Conservation (phyloP, 805 yeast species). For the Saturnispora mendoncae region DNA sequence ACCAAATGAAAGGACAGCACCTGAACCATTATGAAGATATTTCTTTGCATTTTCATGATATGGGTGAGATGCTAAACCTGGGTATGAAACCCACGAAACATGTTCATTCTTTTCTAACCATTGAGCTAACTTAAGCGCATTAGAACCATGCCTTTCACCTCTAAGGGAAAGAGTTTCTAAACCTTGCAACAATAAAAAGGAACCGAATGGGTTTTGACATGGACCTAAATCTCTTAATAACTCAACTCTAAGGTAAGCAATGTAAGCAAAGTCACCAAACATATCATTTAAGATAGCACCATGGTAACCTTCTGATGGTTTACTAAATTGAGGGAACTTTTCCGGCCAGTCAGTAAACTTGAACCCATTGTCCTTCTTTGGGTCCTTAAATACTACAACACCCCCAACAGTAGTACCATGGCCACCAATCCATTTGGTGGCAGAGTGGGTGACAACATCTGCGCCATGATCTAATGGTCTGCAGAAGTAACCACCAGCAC, state of each 20-base stretch:
- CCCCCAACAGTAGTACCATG: constrained; percentile 96
- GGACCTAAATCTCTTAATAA: constrained; percentile 90
- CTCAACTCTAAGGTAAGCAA: constrained; percentile 74
- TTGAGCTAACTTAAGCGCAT: constrained; percentile 73
- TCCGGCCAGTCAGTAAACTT: constrained; percentile 82
- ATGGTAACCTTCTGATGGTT: constrained; percentile 91
- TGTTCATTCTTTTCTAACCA: constrained; percentile 58
- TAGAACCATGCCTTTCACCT: constrained; percentile 83
- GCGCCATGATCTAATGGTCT: constrained; percentile 86
- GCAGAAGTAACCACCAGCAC: constrained; percentile 88
- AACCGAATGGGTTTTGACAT: constrained; percentile 75
- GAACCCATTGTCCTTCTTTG: constrained; percentile 75
- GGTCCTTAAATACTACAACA: constrained; percentile 46
- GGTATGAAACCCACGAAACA: constrained; percentile 86
- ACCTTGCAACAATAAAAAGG: constrained; percentile 84
- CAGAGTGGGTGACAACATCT: constrained; percentile 87
- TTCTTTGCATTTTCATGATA: constrained; percentile 78
- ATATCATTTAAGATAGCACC: constrained; percentile 78
- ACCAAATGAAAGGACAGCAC: constrained; percentile 85
- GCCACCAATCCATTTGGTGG: constrained; percentile 97
- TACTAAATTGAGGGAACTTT: constrained; percentile 82
- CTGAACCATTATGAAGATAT: constrained; percentile 71
- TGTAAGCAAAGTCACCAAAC: constrained; percentile 71
- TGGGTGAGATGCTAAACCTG: constrained; percentile 74
- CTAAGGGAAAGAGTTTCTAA: constrained; percentile 89